Percentiles rank a stretch among this genome's conserved stretches.
These are phyloP conservation scores for Amaranthus hypochondriacus DNA, from an alignment of 148 eudicot genomes.

Conservation along the genomic window DNA sequence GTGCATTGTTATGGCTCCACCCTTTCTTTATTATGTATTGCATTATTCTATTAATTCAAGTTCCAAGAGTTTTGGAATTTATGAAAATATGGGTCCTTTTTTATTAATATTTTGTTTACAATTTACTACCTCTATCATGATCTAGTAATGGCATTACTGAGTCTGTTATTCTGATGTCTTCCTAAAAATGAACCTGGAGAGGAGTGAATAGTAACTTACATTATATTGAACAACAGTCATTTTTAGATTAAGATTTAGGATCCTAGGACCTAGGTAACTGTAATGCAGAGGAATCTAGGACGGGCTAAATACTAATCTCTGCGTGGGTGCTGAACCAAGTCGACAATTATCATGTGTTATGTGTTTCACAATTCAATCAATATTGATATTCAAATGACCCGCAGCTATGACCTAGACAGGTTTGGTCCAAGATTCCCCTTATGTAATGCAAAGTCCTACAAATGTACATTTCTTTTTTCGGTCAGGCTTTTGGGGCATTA, in stretches of 20 bases:
- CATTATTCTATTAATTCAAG: not conserved
- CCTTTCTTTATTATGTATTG: not conserved
- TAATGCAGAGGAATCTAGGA: not conserved
- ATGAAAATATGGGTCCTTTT: not conserved
- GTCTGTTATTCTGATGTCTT: not conserved
- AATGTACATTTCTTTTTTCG: no score
- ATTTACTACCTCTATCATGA: not conserved
- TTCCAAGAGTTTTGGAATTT: not conserved
- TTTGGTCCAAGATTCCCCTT: no score
- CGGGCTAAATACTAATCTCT: no score
- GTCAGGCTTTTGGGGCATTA: no score
- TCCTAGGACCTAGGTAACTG: not conserved
- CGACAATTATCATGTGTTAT: no score
- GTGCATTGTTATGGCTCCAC: constrained; percentile 9
- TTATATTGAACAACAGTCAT: not conserved
- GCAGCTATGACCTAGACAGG: no score
- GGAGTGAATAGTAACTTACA: not conserved
- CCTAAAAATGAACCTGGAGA: not conserved
- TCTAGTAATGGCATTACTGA: not conserved
- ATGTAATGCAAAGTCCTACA: no score
- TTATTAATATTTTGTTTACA: not conserved
- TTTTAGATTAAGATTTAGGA: not conserved
- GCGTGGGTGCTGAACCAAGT: no score
- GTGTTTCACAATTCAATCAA: no score
- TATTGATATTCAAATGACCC: no score